Evolutionary conservation across 106 monocot species (phyloP).

Genomic region (Phalaenopsis equestris): DNA sequence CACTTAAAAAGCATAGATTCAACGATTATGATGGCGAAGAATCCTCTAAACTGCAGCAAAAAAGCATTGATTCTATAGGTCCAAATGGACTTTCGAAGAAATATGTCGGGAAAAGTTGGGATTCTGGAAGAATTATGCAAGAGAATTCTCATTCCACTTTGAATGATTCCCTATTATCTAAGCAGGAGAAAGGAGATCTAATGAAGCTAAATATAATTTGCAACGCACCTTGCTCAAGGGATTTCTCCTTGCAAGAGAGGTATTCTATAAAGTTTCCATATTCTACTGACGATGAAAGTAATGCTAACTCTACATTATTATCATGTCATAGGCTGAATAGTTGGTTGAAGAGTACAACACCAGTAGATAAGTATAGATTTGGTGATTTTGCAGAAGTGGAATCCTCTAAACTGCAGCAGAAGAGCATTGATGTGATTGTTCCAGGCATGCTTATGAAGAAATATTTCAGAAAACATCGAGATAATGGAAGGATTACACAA

Average conservation of each 20-base stretch:
- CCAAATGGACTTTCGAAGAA: background rate
- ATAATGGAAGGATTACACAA: background rate
- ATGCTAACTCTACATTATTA: background rate
- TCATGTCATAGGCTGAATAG: conserved; percentile 4
- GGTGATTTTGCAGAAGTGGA: background rate
- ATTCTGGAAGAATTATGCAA: background rate
- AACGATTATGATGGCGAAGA: background rate
- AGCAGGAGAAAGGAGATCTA: background rate
- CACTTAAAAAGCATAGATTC: background rate
- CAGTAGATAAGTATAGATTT: background rate
- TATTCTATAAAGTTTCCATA: background rate
- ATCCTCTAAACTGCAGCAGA: background rate
- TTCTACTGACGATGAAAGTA: background rate
- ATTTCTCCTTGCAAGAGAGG: background rate
- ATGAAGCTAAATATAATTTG: background rate
- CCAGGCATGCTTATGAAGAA: background rate
- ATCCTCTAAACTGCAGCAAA: background rate
- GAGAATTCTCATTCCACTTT: background rate
- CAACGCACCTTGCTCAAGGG: background rate
- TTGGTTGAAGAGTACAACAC: background rate
- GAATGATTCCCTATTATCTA: background rate
- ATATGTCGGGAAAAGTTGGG: background rate
- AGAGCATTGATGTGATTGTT: background rate
- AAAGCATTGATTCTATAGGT: background rate
- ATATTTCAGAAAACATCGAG: background rate